A percentile compares a stretch with the other conserved stretches of the same genome.
These are phyloP conservation scores for Nakataea oryzae DNA, from an alignment of 2,329 filamentous ascomycete genomes.

Conservation along the genomic window DNA sequence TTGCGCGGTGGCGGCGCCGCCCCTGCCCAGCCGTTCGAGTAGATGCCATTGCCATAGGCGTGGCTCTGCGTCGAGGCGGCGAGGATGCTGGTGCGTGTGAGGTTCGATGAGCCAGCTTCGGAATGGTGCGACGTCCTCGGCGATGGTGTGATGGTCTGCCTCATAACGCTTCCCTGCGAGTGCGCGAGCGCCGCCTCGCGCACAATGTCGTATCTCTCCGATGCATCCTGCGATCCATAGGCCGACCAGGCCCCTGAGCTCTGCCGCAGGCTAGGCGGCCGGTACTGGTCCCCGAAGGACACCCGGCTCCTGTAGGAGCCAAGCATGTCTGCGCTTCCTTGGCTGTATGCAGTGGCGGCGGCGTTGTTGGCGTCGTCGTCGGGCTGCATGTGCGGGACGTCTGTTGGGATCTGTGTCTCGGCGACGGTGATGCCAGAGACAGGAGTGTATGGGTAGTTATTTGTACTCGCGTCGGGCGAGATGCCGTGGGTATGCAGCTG, in stretches of 20 bases:
- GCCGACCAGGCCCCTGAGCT: constrained; percentile 30
- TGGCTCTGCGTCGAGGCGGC: background rate
- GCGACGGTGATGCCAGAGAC: constrained; percentile 33
- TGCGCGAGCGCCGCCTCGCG: background rate
- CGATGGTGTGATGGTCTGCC: background rate
- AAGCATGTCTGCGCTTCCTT: constrained; percentile 40
- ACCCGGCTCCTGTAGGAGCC: constrained; percentile 38
- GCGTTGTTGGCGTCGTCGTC: constrained; percentile 17
- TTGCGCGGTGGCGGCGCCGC: background rate
- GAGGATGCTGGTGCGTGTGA: background rate
- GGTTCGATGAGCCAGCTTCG: constrained; percentile 4
- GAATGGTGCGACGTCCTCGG: background rate
- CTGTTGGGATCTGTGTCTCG: constrained; percentile 9
- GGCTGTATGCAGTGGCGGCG: constrained; percentile 21
- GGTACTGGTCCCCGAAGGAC: constrained; percentile 39
- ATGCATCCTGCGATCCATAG: constrained; percentile 20
- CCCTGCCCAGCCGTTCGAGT: constrained; percentile 15
- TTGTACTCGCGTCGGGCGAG: constrained; percentile 33
- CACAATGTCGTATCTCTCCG: constrained; percentile 1
- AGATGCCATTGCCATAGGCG: constrained; percentile 18
- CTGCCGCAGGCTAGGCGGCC: constrained; percentile 22
- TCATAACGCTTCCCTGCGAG: background rate
- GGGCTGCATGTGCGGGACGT: constrained; percentile 22
- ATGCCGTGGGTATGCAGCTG: constrained; percentile 6
- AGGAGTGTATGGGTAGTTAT: constrained; percentile 45